Percentiles rank a stretch among this genome's conserved stretches.
Conservation (phyloP, 495 filamentous ascomycete genomes). For the Cetradonia linearis region DNA sequence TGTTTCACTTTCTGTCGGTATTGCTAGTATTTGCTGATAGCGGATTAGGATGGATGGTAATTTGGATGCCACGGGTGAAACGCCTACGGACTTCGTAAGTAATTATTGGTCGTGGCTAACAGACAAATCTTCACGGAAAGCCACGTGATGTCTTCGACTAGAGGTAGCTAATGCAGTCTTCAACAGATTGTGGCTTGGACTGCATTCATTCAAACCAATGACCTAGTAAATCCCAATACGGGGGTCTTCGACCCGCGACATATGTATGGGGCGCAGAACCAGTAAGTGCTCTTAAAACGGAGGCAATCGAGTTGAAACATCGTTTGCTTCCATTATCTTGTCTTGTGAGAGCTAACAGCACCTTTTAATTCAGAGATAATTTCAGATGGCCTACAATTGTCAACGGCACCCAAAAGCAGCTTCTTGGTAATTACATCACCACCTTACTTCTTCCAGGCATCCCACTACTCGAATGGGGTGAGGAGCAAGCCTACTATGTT, state of each 20-base stretch:
- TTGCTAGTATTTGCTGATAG: background rate
- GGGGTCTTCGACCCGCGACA: slow-evolving; percentile 43
- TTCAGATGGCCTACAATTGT: slow-evolving; percentile 43
- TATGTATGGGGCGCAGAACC: slow-evolving; percentile 42
- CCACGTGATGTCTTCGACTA: background rate
- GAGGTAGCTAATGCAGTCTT: background rate
- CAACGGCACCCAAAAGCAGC: slow-evolving; percentile 38
- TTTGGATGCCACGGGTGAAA: slow-evolving; percentile 33
- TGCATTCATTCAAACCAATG: slow-evolving; percentile 35
- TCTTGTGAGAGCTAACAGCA: background rate
- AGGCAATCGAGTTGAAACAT: too few relatives aligned
- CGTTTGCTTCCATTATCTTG: too few relatives aligned
- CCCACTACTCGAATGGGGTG: slow-evolving; percentile 41
- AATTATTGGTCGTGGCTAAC: too few relatives aligned
- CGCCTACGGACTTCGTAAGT: slow-evolving; percentile 32
- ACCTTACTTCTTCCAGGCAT: slow-evolving; percentile 41
- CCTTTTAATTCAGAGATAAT: slow-evolving; percentile 28
- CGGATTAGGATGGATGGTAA: slow-evolving; percentile 34
- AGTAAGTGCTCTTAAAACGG: slow-evolving; percentile 19
- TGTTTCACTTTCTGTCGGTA: slow-evolving; percentile 9
- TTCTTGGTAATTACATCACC: slow-evolving; percentile 38
- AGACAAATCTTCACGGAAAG: background rate
- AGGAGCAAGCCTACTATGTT: slow-evolving; percentile 44
- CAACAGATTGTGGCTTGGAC: slow-evolving; percentile 34
- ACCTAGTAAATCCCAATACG: slow-evolving; percentile 40